phyloP scores from a whole-genome alignment of 2,329 filamentous ascomycete genomes.

The Pseudogymnoascus sp. region DNA sequence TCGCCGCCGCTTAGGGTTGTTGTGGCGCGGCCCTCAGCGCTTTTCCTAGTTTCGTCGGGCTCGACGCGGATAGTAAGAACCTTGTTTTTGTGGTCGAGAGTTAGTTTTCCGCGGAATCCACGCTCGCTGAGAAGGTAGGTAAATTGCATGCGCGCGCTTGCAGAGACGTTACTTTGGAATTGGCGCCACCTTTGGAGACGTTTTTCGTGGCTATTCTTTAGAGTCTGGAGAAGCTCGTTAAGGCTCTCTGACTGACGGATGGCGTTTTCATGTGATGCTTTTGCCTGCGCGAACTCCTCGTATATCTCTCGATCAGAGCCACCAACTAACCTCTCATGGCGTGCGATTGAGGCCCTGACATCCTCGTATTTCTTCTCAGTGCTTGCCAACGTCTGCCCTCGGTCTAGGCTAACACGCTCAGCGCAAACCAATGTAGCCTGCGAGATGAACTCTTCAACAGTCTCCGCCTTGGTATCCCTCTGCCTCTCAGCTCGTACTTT shows the following conservation, averaged over 20 bases:
- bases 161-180: slow-evolving; percentile 79
- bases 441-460: slow-evolving; percentile 44
- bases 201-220: slow-evolving; percentile 54
- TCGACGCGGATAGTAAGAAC: slow-evolving; percentile 70
- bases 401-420: slow-evolving; percentile 51
- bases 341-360: slow-evolving; percentile 37
- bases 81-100: slow-evolving; percentile 67
- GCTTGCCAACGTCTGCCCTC: slow-evolving; percentile 52
- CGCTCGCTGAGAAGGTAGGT: slow-evolving; percentile 82
- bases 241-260: slow-evolving; percentile 38
- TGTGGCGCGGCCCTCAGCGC: slow-evolving; percentile 66
- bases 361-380: slow-evolving; percentile 46
- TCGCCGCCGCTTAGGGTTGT: slow-evolving; percentile 93
- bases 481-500: slow-evolving; percentile 39
- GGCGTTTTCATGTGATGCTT: slow-evolving; percentile 34
- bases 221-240: slow-evolving; percentile 30
- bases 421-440: slow-evolving; percentile 46
- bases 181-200: slow-evolving; percentile 68
- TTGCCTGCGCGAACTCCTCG: slow-evolving; percentile 33
- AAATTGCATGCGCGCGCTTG: slow-evolving; percentile 79
- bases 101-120: slow-evolving; percentile 73
- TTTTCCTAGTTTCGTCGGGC: slow-evolving; percentile 59
- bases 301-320: slow-evolving; percentile 57
- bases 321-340: slow-evolving; percentile 30
- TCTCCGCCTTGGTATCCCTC: slow-evolving; percentile 36